Conservation (phyloP, 225 moss, liverwort and hornwort genomes). For the Asterella californica region DNA sequence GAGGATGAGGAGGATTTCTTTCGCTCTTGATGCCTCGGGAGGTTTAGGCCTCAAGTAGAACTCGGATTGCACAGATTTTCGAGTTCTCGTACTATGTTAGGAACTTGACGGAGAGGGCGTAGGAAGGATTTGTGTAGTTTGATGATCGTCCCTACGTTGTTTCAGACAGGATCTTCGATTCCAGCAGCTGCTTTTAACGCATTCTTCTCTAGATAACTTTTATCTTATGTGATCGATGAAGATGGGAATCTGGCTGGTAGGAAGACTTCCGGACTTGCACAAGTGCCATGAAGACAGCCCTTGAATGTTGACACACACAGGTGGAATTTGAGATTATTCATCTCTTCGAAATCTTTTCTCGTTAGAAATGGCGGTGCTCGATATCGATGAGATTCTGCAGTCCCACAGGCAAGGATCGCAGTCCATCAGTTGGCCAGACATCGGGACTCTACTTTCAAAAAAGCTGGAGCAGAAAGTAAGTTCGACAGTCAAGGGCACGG, state of each 20-base stretch:
- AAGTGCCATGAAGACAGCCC: background rate
- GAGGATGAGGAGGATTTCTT: background rate
- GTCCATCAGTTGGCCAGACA: background rate
- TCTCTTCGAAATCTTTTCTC: background rate
- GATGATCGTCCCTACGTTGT: background rate
- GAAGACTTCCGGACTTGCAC: background rate
- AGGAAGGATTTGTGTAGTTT: background rate
- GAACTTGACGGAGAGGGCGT: background rate
- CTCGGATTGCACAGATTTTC: background rate
- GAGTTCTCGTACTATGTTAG: background rate
- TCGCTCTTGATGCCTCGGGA: background rate
- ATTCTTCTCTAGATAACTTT: no score
- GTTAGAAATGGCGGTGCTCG: background rate
- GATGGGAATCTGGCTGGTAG: background rate
- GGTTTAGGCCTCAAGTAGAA: background rate
- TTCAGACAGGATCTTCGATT: background rate
- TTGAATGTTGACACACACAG: no score
- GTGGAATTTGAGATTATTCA: background rate
- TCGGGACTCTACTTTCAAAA: background rate
- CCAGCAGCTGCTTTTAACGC: background rate
- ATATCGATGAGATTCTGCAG: slow-evolving; percentile 12
- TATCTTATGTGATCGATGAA: background rate
- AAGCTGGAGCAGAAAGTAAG: background rate
- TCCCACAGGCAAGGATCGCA: background rate
- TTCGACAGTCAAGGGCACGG: slow-evolving; percentile 9